Percentiles rank a stretch among this genome's conserved stretches.
phyloP scores from a whole-genome alignment of 2,329 filamentous ascomycete genomes.

The Hymenoscyphus linearis region DNA sequence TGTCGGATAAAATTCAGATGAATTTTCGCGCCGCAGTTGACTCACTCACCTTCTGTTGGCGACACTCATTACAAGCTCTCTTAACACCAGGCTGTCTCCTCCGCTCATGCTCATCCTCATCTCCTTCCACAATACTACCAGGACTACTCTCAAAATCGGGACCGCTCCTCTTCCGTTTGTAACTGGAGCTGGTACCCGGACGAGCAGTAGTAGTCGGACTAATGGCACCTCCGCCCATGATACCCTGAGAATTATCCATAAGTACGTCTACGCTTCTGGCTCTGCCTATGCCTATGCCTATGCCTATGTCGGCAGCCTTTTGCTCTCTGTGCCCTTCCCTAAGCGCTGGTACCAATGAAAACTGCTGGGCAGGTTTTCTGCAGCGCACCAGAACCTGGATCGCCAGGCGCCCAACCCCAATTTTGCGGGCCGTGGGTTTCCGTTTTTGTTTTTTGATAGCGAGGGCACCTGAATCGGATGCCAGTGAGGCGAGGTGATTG shows the following conservation, averaged over 20 bases:
- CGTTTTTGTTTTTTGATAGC: too few relatives aligned
- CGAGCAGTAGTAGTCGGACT: slow-evolving; percentile 26
- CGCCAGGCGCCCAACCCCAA: too few relatives aligned
- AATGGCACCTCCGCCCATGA: slow-evolving; percentile 23
- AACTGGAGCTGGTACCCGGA: slow-evolving; percentile 26
- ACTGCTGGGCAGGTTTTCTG: not conserved
- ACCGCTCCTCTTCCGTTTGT: slow-evolving; percentile 56
- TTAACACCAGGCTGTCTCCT: slow-evolving; percentile 66
- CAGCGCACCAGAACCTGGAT: not conserved
- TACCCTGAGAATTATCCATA: slow-evolving; percentile 26
- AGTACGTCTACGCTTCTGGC: too few relatives aligned
- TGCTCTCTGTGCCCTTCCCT: not conserved
- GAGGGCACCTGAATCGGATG: slow-evolving; percentile 4
- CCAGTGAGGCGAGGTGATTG: slow-evolving; percentile 6
- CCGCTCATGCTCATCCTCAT: slow-evolving; percentile 49
- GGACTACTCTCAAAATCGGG: slow-evolving; percentile 54
- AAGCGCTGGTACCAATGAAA: not conserved
- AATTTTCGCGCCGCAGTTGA: slow-evolving; percentile 13
- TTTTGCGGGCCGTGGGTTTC: slow-evolving; percentile 10
- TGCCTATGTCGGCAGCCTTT: slow-evolving; percentile 5
- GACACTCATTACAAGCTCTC: slow-evolving; percentile 70
- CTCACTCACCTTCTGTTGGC: slow-evolving; percentile 79
- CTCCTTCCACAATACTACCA: slow-evolving; percentile 48
- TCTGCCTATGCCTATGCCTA: not conserved
- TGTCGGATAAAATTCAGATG: not conserved